Evolutionary conservation across 352 stramenopile species (phyloP), one percentile per base, ranked within the genome.

Genomic region (Phytophthora cryptogea): DNA sequence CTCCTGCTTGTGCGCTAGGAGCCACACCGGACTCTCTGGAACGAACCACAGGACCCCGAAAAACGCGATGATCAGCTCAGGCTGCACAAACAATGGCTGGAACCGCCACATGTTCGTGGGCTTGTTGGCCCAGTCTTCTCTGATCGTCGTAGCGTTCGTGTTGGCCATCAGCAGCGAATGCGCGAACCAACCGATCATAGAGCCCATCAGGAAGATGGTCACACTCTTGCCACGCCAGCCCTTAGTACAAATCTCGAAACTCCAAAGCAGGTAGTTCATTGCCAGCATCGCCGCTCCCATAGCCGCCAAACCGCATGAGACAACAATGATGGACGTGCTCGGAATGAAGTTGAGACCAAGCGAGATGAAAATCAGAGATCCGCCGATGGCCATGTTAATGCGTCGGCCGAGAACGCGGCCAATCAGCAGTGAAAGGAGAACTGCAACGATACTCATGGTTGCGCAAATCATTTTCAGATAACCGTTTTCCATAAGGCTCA

Each of bases 151-250:
- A 2, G 44, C 47, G 54, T 91, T 89, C 17, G 80, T 66, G 20
- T 77, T 86, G 4, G 65, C 60, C 62, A 89, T 76, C 45, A 95
- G 44, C 13, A 80, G 50, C 5, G 80, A 74, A 52, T 93, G 77
- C 17, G 84, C 70, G 23, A 92, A 65, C 66, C 79, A 90, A 10
- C 86, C 86, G 16, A 90, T 60, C 62, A 86, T 81, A 3, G 68
- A 85, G 8, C 86, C 86, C 35, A 95, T 72, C 27, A 92, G 59
- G 59, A 94, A 95, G 30, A 94, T 80, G 7, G 80, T 88, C 5
- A 92, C 69, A 36, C 82, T 88, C 68, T 95, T 95, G 40, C 86
- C 85, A n/a, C 80, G 84, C 84, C 85, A 94, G 23, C 85, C 86
- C 56, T 90, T 90, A 13, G 85, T 94, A 49, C 81, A 95, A 26